phyloP scores from a whole-genome alignment of 805 yeast genomes.

The Kodamaea hsintzibuensis region DNA sequence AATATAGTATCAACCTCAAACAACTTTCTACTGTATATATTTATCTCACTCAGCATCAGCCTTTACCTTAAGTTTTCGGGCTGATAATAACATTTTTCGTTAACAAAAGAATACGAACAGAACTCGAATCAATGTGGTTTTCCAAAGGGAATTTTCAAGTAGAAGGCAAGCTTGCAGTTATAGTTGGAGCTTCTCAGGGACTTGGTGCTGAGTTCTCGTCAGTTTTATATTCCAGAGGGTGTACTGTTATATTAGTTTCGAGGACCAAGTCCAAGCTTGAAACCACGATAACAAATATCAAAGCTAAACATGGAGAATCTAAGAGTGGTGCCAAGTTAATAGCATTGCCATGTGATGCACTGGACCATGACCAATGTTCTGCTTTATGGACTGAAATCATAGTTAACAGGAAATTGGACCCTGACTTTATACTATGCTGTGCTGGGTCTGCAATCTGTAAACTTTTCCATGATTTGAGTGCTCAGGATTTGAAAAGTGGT shows the following conservation, averaged over 20 bases:
- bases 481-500: conserved; percentile 60
- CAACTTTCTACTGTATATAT: no score
- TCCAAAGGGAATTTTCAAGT: not conserved
- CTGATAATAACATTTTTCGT: not conserved
- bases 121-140: conserved; percentile 6
- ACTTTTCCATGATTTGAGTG: conserved; percentile 65
- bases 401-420: conserved; percentile 34
- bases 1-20: no score
- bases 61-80: not conserved
- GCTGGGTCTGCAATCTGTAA: conserved; percentile 88
- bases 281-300: conserved; percentile 33
- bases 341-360: conserved; percentile 61
- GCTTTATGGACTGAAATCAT: conserved; percentile 41
- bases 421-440: conserved; percentile 79
- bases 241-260: conserved; percentile 74
- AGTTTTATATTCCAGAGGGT: conserved; percentile 51
- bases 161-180: conserved; percentile 55
- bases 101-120: not conserved
- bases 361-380: conserved; percentile 52
- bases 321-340: conserved; percentile 18
- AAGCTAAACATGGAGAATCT: conserved; percentile 11
- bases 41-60: not conserved
- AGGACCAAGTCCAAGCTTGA: conserved; percentile 65
- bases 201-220: conserved; percentile 79
- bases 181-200: conserved; percentile 97